These are phyloP conservation scores for Raddia distichophylla DNA, from an alignment of 176 grass and related monocot species.

Conservation along the genomic window DNA sequence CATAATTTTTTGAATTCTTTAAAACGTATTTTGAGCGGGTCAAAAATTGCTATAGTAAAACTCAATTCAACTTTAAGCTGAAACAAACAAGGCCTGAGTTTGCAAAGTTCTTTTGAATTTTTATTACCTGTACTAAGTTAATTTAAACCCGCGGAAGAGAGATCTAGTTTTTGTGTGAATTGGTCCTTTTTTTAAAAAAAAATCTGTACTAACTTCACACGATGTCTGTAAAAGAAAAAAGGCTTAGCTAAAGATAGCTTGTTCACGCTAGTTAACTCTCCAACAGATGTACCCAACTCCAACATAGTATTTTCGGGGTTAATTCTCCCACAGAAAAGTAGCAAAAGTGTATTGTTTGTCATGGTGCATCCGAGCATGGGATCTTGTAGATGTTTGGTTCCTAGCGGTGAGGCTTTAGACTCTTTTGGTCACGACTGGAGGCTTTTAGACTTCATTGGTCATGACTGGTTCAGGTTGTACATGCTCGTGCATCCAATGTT, in stretches of 20 bases:
- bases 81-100: too few species aligned
- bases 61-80: too few species aligned
- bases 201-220: slow-evolving; percentile 18
- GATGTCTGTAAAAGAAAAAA: slow-evolving; percentile 2
- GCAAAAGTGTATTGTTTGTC: too few species aligned
- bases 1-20: too few species aligned
- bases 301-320: background rate
- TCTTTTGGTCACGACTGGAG: background rate
- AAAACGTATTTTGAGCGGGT: too few species aligned
- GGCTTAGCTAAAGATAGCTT: slow-evolving; percentile 14
- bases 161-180: slow-evolving; percentile 40
- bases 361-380: background rate
- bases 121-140: slow-evolving; percentile 20
- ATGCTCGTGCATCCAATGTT: background rate
- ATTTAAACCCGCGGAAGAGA: slow-evolving; percentile 36
- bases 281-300: background rate
- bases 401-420: background rate
- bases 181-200: background rate
- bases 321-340: background rate
- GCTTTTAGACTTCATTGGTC: background rate
- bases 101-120: slow-evolving; percentile 14
- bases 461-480: background rate
- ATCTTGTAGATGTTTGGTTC: background rate
- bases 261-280: background rate
- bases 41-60: too few species aligned